These are phyloP conservation scores for Botrytis sinoallii DNA, from an alignment of 2,329 filamentous ascomycete genomes.

Conservation along the genomic window DNA sequence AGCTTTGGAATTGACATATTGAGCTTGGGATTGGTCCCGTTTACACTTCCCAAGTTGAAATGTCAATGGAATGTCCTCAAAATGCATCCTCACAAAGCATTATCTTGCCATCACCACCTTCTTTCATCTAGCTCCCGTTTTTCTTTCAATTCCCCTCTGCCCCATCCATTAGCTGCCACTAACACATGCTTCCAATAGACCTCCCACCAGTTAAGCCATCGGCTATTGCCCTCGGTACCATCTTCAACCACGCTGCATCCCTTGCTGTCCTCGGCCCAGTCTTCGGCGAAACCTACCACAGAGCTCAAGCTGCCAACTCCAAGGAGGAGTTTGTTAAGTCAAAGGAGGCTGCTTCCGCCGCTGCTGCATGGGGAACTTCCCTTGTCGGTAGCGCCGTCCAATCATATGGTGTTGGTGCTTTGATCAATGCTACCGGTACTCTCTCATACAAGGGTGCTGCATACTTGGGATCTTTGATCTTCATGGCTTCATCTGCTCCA, in stretches of 20 bases:
- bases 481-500: slow-evolving; percentile 85
- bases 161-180: background rate
- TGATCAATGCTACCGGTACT: slow-evolving; percentile 93
- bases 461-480: slow-evolving; percentile 87
- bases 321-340: slow-evolving; percentile 96
- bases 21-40: too few species aligned
- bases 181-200: slow-evolving; percentile 38
- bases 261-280: slow-evolving; percentile 83
- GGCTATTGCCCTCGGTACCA: slow-evolving; percentile 90
- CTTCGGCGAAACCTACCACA: slow-evolving; percentile 93
- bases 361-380: slow-evolving; percentile 85
- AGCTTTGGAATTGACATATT: background rate
- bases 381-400: slow-evolving; percentile 85
- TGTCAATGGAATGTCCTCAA: background rate
- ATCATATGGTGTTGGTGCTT: slow-evolving; percentile 82
- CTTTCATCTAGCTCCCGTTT: background rate
- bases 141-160: background rate
- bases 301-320: slow-evolving; percentile 84
- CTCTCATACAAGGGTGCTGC: slow-evolving; percentile 96
- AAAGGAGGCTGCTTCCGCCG: slow-evolving; percentile 85
- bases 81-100: background rate
- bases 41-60: background rate
- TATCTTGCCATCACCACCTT: background rate
- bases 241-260: slow-evolving; percentile 92
- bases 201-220: slow-evolving; percentile 91